These are phyloP conservation scores for Neurospora africana DNA, from an alignment of 495 filamentous ascomycete genomes.

Conservation along the genomic window DNA sequence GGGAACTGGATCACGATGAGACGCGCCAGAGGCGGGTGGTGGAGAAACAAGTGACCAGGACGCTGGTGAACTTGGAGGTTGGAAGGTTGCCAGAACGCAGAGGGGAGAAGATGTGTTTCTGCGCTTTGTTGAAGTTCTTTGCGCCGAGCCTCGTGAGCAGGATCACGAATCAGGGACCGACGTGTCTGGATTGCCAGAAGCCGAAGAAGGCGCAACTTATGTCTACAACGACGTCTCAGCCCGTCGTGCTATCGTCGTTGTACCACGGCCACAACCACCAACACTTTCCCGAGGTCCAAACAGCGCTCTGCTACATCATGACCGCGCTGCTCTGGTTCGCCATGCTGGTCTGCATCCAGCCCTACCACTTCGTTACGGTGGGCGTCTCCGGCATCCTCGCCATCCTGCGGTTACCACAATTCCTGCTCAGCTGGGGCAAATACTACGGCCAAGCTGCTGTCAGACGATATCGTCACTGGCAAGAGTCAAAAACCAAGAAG, in stretches of 20 bases:
- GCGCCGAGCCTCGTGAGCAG: background rate
- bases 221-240: background rate
- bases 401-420: background rate
- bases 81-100: background rate
- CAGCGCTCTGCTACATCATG: slow-evolving; percentile 9
- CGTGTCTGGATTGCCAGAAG: background rate
- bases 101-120: background rate
- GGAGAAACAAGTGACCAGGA: background rate
- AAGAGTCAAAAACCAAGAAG: background rate
- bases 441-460: background rate
- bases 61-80: background rate
- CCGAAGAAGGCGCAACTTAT: background rate
- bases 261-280: slow-evolving; percentile 17
- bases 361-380: slow-evolving; percentile 4
- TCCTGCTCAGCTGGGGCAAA: background rate
- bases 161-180: background rate
- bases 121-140: background rate
- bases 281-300: slow-evolving; percentile 2
- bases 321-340: slow-evolving; percentile 13
- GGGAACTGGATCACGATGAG: background rate
- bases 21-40: background rate
- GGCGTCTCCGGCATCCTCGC: background rate
- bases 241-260: background rate
- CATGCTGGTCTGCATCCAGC: slow-evolving; percentile 10
- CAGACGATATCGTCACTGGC: background rate